phyloP scores from a whole-genome alignment of 768 basidiomycete genomes.

The Rhizopogon vulgaris region DNA sequence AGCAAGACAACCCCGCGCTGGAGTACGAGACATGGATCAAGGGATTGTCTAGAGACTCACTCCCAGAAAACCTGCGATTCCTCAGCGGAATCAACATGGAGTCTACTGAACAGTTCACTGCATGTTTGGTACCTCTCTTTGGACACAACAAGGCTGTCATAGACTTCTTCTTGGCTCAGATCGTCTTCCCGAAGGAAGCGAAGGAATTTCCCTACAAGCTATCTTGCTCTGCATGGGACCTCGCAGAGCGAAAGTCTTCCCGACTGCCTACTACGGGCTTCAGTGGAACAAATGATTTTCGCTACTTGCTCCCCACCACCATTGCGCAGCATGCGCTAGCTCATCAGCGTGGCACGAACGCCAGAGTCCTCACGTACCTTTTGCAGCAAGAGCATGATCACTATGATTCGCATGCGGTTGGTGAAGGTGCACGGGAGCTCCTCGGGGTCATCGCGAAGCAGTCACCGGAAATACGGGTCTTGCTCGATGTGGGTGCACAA shows the following conservation, averaged over 20 bases:
- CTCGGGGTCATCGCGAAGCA: constrained; percentile 25
- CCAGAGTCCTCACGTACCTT: constrained; percentile 25
- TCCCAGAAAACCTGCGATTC: constrained; percentile 26
- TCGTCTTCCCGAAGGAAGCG: constrained; percentile 46
- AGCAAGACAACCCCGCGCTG: constrained; percentile 33
- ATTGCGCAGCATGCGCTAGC: constrained; percentile 25
- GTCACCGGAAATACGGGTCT: constrained; percentile 31
- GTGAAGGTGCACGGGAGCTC: constrained; percentile 17
- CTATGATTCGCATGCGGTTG: constrained; percentile 19
- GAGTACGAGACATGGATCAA: constrained; percentile 38
- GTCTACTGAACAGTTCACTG: constrained; percentile 27
- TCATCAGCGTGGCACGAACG: constrained; percentile 38
- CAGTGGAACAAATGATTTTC: constrained; percentile 51
- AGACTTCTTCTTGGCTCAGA: constrained; percentile 40
- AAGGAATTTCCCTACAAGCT: constrained; percentile 43
- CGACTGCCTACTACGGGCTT: constrained; percentile 39
- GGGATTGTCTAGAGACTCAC: not conserved
- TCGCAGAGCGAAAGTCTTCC: constrained; percentile 31
- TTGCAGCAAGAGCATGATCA: constrained; percentile 30
- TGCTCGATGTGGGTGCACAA: constrained; percentile 52
- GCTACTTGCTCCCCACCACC: constrained; percentile 15
- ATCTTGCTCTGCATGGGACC: constrained; percentile 48
- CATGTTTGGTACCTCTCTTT: constrained; percentile 29
- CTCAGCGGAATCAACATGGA: constrained; percentile 36
- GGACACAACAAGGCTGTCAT: constrained; percentile 31